Conservation (phyloP, 208 protist species). For the Acanthamoeba rhysodes region DNA sequence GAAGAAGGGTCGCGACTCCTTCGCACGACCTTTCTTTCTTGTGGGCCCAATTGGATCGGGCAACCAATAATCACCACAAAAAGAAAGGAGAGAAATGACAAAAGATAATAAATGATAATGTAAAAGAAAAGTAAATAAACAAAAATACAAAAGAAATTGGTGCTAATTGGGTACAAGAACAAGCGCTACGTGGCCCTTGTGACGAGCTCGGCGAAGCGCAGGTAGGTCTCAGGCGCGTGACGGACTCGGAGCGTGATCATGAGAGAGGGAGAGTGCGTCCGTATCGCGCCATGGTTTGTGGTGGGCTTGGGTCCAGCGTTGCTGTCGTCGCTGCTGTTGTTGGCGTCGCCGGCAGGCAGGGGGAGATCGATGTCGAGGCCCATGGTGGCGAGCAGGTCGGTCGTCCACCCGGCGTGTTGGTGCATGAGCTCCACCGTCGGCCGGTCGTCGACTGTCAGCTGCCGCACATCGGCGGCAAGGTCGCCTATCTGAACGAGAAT, state of each 20-base stretch:
- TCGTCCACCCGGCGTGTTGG: conserved; percentile 22
- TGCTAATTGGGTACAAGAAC: neutral
- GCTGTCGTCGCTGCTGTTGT: neutral
- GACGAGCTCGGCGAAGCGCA: conserved; percentile 45
- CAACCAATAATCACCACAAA: neutral
- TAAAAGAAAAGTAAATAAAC: too few relatives aligned
- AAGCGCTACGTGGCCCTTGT: neutral
- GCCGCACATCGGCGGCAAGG: neutral
- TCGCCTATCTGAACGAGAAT: conserved; percentile 20
- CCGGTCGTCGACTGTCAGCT: conserved; percentile 3
- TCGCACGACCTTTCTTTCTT: neutral
- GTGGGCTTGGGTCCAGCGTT: neutral
- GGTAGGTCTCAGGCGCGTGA: neutral
- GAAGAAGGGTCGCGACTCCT: too few relatives aligned
- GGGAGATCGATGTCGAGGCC: conserved; percentile 35
- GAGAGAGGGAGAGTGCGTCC: neutral
- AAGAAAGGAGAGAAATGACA: too few relatives aligned
- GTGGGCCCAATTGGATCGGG: neutral
- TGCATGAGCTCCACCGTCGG: conserved; percentile 59
- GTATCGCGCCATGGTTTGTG: neutral
- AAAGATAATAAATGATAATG: too few relatives aligned
- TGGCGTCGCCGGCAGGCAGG: neutral
- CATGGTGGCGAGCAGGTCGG: conserved; percentile 37
- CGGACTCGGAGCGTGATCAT: neutral
- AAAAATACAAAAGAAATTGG: too few relatives aligned